phyloP scores from a whole-genome alignment of 1,284 basidiomycete species.

The Papiliotrema nemorosa region DNA sequence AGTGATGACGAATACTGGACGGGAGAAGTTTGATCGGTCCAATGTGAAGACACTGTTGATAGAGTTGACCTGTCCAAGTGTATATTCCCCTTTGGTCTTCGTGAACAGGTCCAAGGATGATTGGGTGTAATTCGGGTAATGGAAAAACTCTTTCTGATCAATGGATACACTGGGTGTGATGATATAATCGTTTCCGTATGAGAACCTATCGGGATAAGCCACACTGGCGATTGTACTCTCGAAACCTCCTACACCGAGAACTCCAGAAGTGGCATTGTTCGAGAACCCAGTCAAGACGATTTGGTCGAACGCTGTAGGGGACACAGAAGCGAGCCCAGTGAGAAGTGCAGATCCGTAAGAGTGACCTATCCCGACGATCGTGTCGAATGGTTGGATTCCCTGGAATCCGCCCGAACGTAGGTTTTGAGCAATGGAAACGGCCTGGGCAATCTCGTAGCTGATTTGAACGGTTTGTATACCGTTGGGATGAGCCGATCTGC shows the following conservation, averaged over 20 bases:
- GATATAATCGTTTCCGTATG: constrained; percentile 8
- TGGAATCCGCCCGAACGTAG: constrained; percentile 15
- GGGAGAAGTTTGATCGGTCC: constrained; percentile 30
- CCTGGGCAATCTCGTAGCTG: constrained; percentile 21
- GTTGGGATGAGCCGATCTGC: constrained; percentile 20
- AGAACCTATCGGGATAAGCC: constrained; percentile 17
- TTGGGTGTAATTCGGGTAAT: constrained; percentile 46
- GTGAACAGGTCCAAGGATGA: constrained; percentile 27
- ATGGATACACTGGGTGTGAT: constrained; percentile 33
- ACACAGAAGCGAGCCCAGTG: constrained; percentile 13
- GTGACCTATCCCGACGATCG: constrained; percentile 22
- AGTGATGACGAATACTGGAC: constrained; percentile 48
- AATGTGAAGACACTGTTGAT: constrained; percentile 11
- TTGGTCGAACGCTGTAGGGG: constrained; percentile 17
- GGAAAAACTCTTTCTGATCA: constrained; percentile 47
- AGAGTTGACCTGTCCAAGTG: constrained; percentile 18
- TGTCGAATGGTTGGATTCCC: constrained; percentile 12
- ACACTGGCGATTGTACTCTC: constrained; percentile 12
- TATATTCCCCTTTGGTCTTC: constrained; percentile 43
- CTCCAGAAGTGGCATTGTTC: constrained; percentile 15
- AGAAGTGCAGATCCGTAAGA: constrained; percentile 21
- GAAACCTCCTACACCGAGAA: constrained; percentile 10
- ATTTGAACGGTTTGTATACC: constrained; percentile 25
- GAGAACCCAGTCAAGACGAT: constrained; percentile 22
- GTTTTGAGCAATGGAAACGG: constrained; percentile 13